Evolutionary conservation across 2,329 filamentous ascomycete species (phyloP).

Genomic region (Fusarium sp.): DNA sequence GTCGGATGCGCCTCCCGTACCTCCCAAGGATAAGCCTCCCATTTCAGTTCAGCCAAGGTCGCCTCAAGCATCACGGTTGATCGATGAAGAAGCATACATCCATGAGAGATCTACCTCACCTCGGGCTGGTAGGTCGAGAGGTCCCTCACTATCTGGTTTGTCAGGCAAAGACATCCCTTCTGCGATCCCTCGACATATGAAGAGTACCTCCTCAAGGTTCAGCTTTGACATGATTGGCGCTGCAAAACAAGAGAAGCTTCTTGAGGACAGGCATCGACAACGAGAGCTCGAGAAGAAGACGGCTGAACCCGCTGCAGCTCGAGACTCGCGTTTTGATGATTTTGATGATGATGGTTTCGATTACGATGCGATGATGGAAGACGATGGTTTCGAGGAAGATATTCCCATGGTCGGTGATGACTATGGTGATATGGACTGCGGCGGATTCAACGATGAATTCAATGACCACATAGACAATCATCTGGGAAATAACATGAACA

Average conservation of each 20-base stretch:
- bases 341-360: slow-evolving; percentile 69
- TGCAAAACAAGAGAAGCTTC: slow-evolving; percentile 71
- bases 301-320: slow-evolving; percentile 48
- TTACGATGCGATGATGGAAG: slow-evolving; percentile 72
- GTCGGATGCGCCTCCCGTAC: slow-evolving; percentile 48
- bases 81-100: slow-evolving; percentile 29
- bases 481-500: slow-evolving; percentile 5
- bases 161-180: slow-evolving; percentile 58
- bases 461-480: slow-evolving; percentile 16
- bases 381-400: slow-evolving; percentile 70
- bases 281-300: slow-evolving; percentile 70
- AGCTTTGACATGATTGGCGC: slow-evolving; percentile 83
- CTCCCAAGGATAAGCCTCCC: slow-evolving; percentile 50
- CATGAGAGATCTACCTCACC: slow-evolving; percentile 38
- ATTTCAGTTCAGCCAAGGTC: slow-evolving; percentile 37
- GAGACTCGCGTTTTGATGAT: slow-evolving; percentile 67
- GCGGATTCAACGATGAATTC: slow-evolving; percentile 41
- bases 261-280: slow-evolving; percentile 78
- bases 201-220: slow-evolving; percentile 81
- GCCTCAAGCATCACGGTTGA: slow-evolving; percentile 36
- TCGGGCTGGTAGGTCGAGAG: slow-evolving; percentile 57
- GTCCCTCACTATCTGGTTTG: slow-evolving; percentile 60
- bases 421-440: slow-evolving; percentile 42
- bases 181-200: slow-evolving; percentile 70
- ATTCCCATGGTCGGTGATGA: slow-evolving; percentile 44